Conservation (phyloP, 1,284 basidiomycete genomes). For the Stereum hirsutum region DNA sequence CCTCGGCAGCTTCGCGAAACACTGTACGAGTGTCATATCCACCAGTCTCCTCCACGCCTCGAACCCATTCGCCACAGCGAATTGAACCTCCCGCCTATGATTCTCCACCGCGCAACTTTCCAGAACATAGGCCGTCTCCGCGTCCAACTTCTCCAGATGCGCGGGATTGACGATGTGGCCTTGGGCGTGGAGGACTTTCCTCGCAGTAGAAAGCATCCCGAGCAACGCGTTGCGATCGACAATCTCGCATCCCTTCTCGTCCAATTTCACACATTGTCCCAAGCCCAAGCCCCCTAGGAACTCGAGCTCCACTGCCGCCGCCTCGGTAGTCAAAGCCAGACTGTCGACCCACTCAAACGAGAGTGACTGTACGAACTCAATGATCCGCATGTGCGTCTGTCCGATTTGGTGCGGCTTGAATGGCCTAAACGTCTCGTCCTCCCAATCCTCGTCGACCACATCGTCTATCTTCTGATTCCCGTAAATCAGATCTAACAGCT, state of each 20-base stretch:
- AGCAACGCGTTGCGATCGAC: constrained; percentile 71
- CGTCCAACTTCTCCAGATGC: constrained; percentile 59
- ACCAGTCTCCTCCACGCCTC: constrained; percentile 79
- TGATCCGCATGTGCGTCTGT: constrained; percentile 76
- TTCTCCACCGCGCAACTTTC: constrained; percentile 83
- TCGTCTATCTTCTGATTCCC: constrained; percentile 44
- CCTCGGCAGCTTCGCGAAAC: constrained; percentile 73
- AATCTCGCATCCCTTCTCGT: constrained; percentile 73
- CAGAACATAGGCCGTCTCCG: constrained; percentile 70
- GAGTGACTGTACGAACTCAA: constrained; percentile 81
- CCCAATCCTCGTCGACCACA: constrained; percentile 29
- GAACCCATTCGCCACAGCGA: constrained; percentile 64
- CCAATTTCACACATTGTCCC: constrained; percentile 62
- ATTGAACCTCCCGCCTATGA: constrained; percentile 70
- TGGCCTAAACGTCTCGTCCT: constrained; percentile 40
- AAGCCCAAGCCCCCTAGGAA: constrained; percentile 69
- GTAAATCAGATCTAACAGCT: constrained; percentile 70
- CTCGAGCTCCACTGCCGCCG: constrained; percentile 48
- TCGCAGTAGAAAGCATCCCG: constrained; percentile 52
- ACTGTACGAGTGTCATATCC: constrained; percentile 77
- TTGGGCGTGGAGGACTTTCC: constrained; percentile 55
- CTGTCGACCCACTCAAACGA: constrained; percentile 86
- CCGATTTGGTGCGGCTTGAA: constrained; percentile 62
- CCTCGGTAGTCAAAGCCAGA: constrained; percentile 43
- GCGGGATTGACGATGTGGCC: constrained; percentile 55